These are phyloP conservation scores for Achaetomium macrosporum DNA, from an alignment of 2,329 filamentous ascomycete species.

Conservation along the genomic window DNA sequence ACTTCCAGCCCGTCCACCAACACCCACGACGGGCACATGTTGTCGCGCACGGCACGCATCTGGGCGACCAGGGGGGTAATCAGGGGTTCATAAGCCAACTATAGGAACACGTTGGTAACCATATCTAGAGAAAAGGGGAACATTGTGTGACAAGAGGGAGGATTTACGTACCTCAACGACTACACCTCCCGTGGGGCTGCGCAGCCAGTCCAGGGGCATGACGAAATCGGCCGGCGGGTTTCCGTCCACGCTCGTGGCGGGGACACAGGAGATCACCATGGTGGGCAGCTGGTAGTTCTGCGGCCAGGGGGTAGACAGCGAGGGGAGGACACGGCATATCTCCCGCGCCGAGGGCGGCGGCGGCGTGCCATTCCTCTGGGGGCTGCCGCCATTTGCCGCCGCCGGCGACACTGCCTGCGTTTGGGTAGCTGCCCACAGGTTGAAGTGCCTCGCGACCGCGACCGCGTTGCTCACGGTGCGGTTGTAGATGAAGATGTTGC, in stretches of 20 bases:
- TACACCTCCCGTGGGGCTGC: conserved; percentile 65
- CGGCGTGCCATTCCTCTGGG: conserved; percentile 17
- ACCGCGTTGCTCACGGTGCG: conserved; percentile 56
- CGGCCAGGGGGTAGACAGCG: conserved; percentile 59
- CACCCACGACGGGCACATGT: conserved; percentile 56
- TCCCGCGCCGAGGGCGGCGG: conserved; percentile 14
- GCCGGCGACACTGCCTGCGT: background rate
- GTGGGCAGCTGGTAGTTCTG: conserved; percentile 56
- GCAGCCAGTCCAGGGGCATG: conserved; percentile 63
- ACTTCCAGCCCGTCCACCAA: conserved; percentile 68
- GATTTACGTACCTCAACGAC: conserved; percentile 53
- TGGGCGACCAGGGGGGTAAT: conserved; percentile 64
- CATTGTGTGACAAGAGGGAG: background rate
- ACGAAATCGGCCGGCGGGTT: conserved; percentile 61
- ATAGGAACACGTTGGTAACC: conserved; percentile 7
- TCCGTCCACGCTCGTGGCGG: conserved; percentile 56
- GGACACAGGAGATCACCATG: conserved; percentile 67
- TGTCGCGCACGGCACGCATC: conserved; percentile 46
- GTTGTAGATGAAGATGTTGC: conserved; percentile 67
- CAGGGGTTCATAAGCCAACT: conserved; percentile 64
- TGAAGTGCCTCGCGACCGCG: conserved; percentile 62
- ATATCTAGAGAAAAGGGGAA: background rate
- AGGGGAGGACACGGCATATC: conserved; percentile 51
- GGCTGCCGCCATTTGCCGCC: background rate
- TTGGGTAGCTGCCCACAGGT: conserved; percentile 40